These are phyloP conservation scores for Fraxinus sp. DNA, from an alignment of 305 asterid species.

Conservation along the genomic window DNA sequence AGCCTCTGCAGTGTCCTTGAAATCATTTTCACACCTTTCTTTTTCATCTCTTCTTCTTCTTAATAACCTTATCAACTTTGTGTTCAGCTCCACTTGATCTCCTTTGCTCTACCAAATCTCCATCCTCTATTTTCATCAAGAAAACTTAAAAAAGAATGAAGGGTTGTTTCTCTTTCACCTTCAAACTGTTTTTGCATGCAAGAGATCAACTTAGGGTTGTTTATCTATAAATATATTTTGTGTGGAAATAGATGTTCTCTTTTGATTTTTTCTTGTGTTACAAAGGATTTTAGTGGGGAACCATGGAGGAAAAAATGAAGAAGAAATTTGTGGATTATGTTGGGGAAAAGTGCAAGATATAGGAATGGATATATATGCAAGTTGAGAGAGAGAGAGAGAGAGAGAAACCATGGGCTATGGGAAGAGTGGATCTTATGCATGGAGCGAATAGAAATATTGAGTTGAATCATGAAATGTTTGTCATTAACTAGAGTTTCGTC, in stretches of 20 bases:
- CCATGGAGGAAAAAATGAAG: not conserved
- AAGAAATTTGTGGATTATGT: not conserved
- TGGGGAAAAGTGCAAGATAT: not conserved
- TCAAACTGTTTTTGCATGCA: not conserved
- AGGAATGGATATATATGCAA: constrained; percentile 6
- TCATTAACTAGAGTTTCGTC: not conserved
- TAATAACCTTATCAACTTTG: constrained; percentile 25
- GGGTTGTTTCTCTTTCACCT: not conserved
- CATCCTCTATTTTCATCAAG: constrained; percentile 31
- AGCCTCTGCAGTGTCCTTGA: constrained; percentile 45
- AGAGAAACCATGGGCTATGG: constrained; percentile 47
- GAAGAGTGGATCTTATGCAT: not conserved
- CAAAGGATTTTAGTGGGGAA: not conserved
- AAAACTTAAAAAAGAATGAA: not conserved
- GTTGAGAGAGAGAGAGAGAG: not conserved
- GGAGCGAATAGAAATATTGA: not conserved
- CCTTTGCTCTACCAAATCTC: constrained; percentile 20
- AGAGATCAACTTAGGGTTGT: not conserved
- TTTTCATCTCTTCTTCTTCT: constrained; percentile 43
- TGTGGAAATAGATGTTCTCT: not conserved
- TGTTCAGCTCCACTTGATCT: constrained; percentile 19
- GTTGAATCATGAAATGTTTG: not conserved
- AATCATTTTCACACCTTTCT: constrained; percentile 20
- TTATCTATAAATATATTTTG: not conserved
- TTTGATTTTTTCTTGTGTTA: not conserved